phyloP scores from a whole-genome alignment of 176 grass and related monocot genomes.

The Paspalum vaginatum region DNA sequence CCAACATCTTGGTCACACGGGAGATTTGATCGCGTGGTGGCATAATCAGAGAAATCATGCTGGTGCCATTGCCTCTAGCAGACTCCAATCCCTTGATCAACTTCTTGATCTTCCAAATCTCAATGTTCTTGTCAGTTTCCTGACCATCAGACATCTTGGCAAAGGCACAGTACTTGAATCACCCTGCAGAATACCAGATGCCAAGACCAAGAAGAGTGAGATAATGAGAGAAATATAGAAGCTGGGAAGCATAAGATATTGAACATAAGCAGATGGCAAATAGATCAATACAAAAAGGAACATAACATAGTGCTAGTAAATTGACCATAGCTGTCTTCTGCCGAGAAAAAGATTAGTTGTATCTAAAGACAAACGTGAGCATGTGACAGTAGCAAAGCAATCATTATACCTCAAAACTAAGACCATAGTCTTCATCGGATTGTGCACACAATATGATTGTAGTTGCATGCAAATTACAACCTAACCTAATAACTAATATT shows the following conservation, averaged over 20 bases:
- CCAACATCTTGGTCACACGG: slow-evolving; percentile 73
- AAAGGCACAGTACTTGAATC: slow-evolving; percentile 34
- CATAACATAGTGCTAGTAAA: not conserved
- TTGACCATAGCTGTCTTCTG: not conserved
- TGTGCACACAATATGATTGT: not conserved
- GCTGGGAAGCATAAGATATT: not conserved
- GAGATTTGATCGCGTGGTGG: slow-evolving; percentile 74
- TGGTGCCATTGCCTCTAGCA: slow-evolving; percentile 77
- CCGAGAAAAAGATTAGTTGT: not conserved
- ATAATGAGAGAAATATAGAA: not conserved
- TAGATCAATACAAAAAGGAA: not conserved
- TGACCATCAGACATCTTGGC: slow-evolving; percentile 65
- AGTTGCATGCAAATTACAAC: not conserved
- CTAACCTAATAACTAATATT: not conserved
- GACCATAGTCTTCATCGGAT: not conserved
- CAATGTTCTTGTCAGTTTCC: slow-evolving; percentile 84
- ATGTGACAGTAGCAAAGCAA: not conserved
- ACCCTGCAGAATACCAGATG: slow-evolving; percentile 32
- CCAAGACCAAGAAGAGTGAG: not conserved
- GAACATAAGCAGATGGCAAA: not conserved
- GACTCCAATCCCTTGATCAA: slow-evolving; percentile 77
- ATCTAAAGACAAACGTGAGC: slow-evolving; percentile 8
- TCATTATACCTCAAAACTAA: not conserved
- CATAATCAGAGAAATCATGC: slow-evolving; percentile 87
- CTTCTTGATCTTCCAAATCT: slow-evolving; percentile 87